Evolutionary conservation across 2,329 filamentous ascomycete genomes (phyloP).

Genomic region (Metarhizium album): DNA sequence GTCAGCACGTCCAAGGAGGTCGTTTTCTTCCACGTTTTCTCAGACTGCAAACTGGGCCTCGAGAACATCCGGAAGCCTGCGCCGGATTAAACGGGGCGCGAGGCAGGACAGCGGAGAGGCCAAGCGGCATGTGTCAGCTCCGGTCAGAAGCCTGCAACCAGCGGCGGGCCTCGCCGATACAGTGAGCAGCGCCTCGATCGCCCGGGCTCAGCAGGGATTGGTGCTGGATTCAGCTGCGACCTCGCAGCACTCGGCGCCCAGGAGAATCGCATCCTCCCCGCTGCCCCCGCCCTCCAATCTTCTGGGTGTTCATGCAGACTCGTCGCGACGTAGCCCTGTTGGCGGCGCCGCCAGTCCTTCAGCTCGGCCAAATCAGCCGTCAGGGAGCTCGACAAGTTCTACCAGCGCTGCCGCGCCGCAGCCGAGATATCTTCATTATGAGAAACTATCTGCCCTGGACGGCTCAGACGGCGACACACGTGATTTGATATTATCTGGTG

Average conservation of each 20-base stretch:
- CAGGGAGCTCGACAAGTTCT: constrained; percentile 31
- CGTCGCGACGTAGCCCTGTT: constrained; percentile 36
- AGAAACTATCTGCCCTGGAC: constrained; percentile 46
- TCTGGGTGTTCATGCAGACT: constrained; percentile 44
- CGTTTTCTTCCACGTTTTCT: constrained; percentile 49
- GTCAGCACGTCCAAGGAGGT: constrained; percentile 37
- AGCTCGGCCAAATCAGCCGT: constrained; percentile 30
- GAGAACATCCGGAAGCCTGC: constrained; percentile 42
- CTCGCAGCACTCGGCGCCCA: constrained; percentile 19
- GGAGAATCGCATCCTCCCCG: constrained; percentile 43
- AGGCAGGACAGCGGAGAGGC: constrained; percentile 30
- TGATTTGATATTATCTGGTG: constrained; percentile 55
- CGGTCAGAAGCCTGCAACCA: constrained; percentile 25
- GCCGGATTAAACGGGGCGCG: constrained; percentile 40
- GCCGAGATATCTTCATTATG: constrained; percentile 20
- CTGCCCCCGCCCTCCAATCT: constrained; percentile 39
- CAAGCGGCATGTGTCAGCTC: constrained; percentile 44
- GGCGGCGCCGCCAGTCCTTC: constrained; percentile 25
- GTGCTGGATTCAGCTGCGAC: constrained; percentile 10
- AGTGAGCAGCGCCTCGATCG: constrained; percentile 5
- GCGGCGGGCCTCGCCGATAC: constrained; percentile 15
- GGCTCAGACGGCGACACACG: constrained; percentile 60
- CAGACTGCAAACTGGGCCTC: constrained; percentile 47
- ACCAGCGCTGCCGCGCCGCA: constrained; percentile 27
- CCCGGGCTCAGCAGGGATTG: constrained; percentile 8